Conservation (phyloP, 257 asterid species). For the Catharanthus roseus region DNA sequence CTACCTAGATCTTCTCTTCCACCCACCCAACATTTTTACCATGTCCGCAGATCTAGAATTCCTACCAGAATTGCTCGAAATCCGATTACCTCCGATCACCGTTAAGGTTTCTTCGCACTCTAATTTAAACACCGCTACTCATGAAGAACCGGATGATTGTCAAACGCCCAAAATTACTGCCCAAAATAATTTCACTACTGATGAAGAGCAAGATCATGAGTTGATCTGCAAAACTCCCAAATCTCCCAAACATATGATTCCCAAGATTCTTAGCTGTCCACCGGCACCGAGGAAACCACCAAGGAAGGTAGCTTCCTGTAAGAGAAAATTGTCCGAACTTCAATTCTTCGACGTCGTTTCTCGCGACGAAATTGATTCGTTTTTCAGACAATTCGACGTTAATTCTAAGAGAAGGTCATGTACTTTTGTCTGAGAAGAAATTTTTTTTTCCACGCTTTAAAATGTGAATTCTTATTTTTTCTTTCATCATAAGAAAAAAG, state of each 20-base stretch:
- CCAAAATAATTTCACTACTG: too few relatives aligned
- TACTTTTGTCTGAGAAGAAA: constrained; percentile 9
- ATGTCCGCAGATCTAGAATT: constrained; percentile 54
- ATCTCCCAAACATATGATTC: constrained; percentile 42
- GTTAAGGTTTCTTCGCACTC: constrained; percentile 3
- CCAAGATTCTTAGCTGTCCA: constrained; percentile 39
- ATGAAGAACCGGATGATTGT: neutral
- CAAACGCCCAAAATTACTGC: neutral
- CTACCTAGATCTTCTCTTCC: too few relatives aligned
- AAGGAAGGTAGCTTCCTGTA: constrained; percentile 33
- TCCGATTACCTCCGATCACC: constrained; percentile 12
- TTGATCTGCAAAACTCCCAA: constrained; percentile 49
- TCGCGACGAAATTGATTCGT: constrained; percentile 39
- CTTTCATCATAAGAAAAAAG: neutral
- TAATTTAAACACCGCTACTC: neutral
- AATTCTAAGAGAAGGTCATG: constrained; percentile 30
- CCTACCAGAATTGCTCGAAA: constrained; percentile 19
- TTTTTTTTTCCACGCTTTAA: neutral
- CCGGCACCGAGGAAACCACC: constrained; percentile 62
- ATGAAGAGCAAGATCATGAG: constrained; percentile 26
- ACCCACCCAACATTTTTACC: constrained; percentile 3
- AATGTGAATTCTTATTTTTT: neutral
- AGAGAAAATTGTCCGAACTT: constrained; percentile 35
- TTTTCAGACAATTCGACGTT: constrained; percentile 31
- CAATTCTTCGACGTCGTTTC: constrained; percentile 35